Base-by-base conservation (phyloP, 768 basidiomycete genomes). In the Leccinum broughii region DNA sequence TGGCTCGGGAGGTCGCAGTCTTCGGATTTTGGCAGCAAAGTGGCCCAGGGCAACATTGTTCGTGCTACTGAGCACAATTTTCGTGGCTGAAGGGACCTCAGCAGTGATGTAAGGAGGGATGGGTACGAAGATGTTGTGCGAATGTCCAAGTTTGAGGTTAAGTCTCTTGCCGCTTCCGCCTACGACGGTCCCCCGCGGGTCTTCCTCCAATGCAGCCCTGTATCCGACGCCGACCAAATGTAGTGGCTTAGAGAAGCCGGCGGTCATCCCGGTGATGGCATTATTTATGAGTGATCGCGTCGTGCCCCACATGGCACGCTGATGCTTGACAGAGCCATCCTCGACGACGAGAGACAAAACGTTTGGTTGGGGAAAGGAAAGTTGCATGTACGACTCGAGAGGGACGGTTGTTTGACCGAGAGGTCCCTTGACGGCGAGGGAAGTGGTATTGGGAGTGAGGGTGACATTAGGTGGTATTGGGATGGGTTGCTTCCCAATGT, bases 181-280 rank as follows among this genome's bases (percentile, higher is more conserved):
- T 53, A 83, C 77, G 22, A 76, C 63, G 55, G 80, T 80, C 26
- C 82, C 87, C 34, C 88, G 76, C 20, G 91, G 90, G 68, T 92
- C 89, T 10, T 84, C 82, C 77, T 99, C 96, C 59, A 98, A 74
- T 3, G 85, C 85, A 8, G 88, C 95, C 68, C 96, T 83, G 78
- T 93, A 99, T 2, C 96, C 95, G 35, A 99, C 94, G 17, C 96
- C 96, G 62, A 98, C 95, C 62, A 99, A 85, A 69, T 88, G 89
- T 15, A 99, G 74, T 14, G 93, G 88, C 9, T 92, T 81, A 0
- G 82, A 82, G 77, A 92, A 98, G 4, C 95, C 95, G 60, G 87
- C 84, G 5, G 92, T 90, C 81, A 98, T 93, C 48, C 96, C 96
- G 14, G 78, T 81, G 63, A 99, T 84, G 15, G 95, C 95, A 71